Base-by-base conservation (phyloP, 2,329 filamentous ascomycete species). In the Tolypocladium album region DNA sequence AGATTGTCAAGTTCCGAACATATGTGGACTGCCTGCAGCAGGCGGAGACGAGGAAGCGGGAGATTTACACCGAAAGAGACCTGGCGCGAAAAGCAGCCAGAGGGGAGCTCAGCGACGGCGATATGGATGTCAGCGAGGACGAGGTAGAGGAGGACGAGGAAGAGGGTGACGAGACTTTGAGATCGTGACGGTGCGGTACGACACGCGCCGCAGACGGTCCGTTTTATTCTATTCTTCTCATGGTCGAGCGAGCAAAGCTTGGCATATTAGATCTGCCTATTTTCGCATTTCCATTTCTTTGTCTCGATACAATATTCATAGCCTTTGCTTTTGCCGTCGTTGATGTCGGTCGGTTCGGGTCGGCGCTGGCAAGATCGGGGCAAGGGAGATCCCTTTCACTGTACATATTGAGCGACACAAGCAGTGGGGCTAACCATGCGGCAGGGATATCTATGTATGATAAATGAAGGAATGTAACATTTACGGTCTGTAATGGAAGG, bases 1-100 rank as follows among this genome's bases (percentile, higher is more conserved):
- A 99, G 76, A 97, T 95, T 72, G 92, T 97, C 73, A 97, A 97
- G 74, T 97, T 96, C 76, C 82, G 88, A 62, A 97, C 92, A 0
- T 99, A 97, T 69, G 92, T 97, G 66, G 94, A 97, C 72, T 87
- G 86, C 40, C 77, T 99, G 57, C 81, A 86, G 61, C 83, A 84
- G 43, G 92, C 92, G 0, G 84, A 89, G 66, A 75, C 71, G 39
- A 81, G 85, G 59, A 92, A 89, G 70, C 81, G 83, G 55, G 87
- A 87, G 69, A 87, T 97, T 50, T 88, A 91, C 65, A 71, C 72
- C 4, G 85, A 88, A 71, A 74, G 85, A 58, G 81, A 81, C 47
- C 70, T 76, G 53, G 81, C 79, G 24, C 72, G 76, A 55, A 75
- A 78, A n/a, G 80, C 78, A 4, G 78, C 79, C 0, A 71, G 75